These are phyloP conservation scores for Stemphylium beticola DNA, from an alignment of 2,329 filamentous ascomycete genomes.

Conservation along the genomic window DNA sequence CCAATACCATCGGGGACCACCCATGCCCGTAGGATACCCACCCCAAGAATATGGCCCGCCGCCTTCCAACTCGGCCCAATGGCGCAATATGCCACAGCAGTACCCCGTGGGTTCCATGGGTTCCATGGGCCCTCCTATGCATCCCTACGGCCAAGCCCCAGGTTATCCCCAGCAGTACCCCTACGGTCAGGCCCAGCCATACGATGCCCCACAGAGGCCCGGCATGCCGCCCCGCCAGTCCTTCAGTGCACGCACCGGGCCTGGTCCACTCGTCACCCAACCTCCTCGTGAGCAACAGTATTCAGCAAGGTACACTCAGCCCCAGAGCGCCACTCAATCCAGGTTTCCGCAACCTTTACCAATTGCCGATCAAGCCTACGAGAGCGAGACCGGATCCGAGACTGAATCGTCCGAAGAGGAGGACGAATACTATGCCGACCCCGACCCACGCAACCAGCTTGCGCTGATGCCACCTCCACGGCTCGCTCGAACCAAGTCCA, in stretches of 20 bases:
- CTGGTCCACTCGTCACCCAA: conserved; percentile 33
- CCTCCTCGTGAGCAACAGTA: conserved; percentile 25
- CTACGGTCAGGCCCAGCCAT: conserved; percentile 29
- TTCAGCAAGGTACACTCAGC: conserved; percentile 37
- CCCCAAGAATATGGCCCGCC: conserved; percentile 42
- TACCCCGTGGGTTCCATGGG: conserved; percentile 5
- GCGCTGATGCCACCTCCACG: conserved; percentile 37
- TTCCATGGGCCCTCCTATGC: conserved; percentile 19
- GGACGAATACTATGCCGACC: conserved; percentile 15
- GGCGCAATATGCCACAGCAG: conserved; percentile 22
- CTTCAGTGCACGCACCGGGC: conserved; percentile 25
- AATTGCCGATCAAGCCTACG: conserved; percentile 21
- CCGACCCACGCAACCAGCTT: conserved; percentile 15
- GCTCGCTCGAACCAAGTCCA: conserved; percentile 16
- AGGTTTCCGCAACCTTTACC: conserved; percentile 9
- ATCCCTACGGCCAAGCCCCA: conserved; percentile 19
- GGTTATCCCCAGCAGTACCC: conserved; percentile 19
- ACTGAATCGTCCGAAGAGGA: conserved; percentile 22
- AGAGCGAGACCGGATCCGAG: conserved; percentile 19
- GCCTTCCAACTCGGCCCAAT: conserved; percentile 38
- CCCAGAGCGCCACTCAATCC: conserved; percentile 18
- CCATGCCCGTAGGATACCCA: conserved; percentile 32
- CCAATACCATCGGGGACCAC: conserved; percentile 23
- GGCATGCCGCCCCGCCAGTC: conserved; percentile 27
- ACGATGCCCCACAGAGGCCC: conserved; percentile 30